Evolutionary conservation across 208 protist species (phyloP).

Genomic region (Trypanosoma cruzi): DNA sequence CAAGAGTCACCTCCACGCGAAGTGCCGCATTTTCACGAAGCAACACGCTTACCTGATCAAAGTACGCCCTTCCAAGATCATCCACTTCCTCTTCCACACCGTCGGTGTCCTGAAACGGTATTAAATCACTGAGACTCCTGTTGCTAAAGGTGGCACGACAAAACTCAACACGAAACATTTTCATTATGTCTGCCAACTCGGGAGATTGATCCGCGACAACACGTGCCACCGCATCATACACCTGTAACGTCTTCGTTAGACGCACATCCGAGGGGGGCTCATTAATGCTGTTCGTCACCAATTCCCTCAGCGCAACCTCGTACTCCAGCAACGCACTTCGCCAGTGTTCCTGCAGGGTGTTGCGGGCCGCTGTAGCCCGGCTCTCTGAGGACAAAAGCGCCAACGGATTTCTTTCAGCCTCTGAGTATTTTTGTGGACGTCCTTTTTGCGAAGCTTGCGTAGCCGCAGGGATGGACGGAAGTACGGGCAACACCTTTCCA

Average conservation of each 20-base stretch:
- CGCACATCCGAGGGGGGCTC: constrained; percentile 49
- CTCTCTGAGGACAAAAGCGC: constrained; percentile 36
- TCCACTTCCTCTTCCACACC: background rate
- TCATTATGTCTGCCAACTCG: constrained; percentile 66
- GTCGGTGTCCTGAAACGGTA: constrained; percentile 1
- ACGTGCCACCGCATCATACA: constrained; percentile 65
- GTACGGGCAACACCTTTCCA: background rate
- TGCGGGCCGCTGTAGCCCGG: constrained; percentile 34
- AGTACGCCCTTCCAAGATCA: constrained; percentile 49
- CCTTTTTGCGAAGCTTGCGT: constrained; percentile 3
- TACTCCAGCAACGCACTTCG: constrained; percentile 76
- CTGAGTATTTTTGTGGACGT: background rate
- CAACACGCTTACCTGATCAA: constrained; percentile 75
- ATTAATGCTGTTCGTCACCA: constrained; percentile 53
- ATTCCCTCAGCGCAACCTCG: constrained; percentile 78
- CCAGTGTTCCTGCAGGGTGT: constrained; percentile 46
- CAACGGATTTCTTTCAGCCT: constrained; percentile 9
- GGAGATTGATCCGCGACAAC: constrained; percentile 41
- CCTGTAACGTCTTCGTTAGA: constrained; percentile 45
- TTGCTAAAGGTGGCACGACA: constrained; percentile 72
- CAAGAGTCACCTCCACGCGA: constrained; percentile 45
- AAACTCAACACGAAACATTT: constrained; percentile 87
- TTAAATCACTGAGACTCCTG: constrained; percentile 10
- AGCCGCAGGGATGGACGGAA: constrained; percentile 16
- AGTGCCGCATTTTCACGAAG: constrained; percentile 71